A percentile compares a stretch with the other conserved stretches of the same genome.
These are phyloP conservation scores for Penicillium herquei DNA, from an alignment of 495 filamentous ascomycete species.

Conservation along the genomic window DNA sequence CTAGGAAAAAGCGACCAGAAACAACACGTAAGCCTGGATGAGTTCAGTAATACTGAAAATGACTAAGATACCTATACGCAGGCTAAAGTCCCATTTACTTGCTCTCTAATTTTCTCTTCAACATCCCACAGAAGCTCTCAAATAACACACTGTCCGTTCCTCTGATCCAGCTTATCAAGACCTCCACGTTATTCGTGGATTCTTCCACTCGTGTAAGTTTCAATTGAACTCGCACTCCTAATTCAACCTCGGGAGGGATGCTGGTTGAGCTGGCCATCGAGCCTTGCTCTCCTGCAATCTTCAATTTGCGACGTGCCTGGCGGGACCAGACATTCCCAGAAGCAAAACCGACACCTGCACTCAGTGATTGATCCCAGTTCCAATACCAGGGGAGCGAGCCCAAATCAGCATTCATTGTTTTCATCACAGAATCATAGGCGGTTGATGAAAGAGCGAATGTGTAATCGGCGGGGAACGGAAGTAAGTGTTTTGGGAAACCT, in stretches of 20 bases:
- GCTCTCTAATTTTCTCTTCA: conserved; percentile 54
- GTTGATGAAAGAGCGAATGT: conserved; percentile 38
- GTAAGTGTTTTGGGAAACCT: conserved; percentile 56
- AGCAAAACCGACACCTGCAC: conserved; percentile 54
- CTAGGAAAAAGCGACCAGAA: not conserved
- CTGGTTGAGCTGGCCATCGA: conserved; percentile 25
- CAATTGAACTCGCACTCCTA: conserved; percentile 50
- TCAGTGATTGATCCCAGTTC: conserved; percentile 44
- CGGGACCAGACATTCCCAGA: conserved; percentile 71
- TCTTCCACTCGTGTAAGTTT: conserved; percentile 24
- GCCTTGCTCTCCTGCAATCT: conserved; percentile 19
- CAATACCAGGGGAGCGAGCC: conserved; percentile 49
- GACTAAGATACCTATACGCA: no score
- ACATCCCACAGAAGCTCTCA: conserved; percentile 84
- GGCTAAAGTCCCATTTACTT: not conserved
- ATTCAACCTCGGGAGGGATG: conserved; percentile 21
- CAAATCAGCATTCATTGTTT: conserved; percentile 40
- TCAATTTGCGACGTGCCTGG: conserved; percentile 57
- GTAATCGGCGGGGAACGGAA: conserved; percentile 58
- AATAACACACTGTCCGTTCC: conserved; percentile 75
- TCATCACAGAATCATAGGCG: conserved; percentile 26
- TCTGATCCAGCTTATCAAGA: conserved; percentile 69
- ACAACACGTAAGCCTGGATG: not conserved
- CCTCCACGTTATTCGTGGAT: conserved; percentile 24
- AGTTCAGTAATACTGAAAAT: not conserved